Percentiles rank a stretch among this genome's conserved stretches.
phyloP scores from a whole-genome alignment of 2,329 filamentous ascomycete species.

The Trichoderma pleuroti region DNA sequence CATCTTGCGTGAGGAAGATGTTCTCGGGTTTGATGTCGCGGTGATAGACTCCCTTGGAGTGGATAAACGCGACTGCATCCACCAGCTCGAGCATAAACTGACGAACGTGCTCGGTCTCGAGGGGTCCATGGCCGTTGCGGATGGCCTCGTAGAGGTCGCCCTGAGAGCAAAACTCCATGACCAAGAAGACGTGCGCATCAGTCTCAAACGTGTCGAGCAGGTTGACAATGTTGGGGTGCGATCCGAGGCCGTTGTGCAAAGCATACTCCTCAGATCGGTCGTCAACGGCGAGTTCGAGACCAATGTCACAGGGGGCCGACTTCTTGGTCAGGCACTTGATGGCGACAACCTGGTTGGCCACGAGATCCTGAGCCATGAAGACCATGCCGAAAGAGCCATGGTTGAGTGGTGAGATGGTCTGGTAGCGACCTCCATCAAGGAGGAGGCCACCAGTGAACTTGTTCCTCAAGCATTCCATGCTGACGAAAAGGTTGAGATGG shows the following conservation, averaged over 20 bases:
- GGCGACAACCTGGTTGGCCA: slow-evolving; percentile 76
- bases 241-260: slow-evolving; percentile 74
- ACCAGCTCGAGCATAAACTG: slow-evolving; percentile 96
- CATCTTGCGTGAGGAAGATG: slow-evolving; percentile 85
- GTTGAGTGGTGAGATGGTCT: slow-evolving; percentile 90
- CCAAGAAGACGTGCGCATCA: slow-evolving; percentile 81
- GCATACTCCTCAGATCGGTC: slow-evolving; percentile 77
- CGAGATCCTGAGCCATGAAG: slow-evolving; percentile 80
- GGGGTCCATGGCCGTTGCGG: slow-evolving; percentile 76
- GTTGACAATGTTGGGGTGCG: slow-evolving; percentile 91
- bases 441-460: slow-evolving; percentile 75
- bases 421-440: slow-evolving; percentile 76
- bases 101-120: slow-evolving; percentile 94
- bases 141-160: slow-evolving; percentile 98
- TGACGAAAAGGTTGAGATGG: slow-evolving; percentile 22
- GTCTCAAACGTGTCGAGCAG: slow-evolving; percentile 90
- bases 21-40: slow-evolving; percentile 99
- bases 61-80: slow-evolving; percentile 84
- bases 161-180: slow-evolving; percentile 91
- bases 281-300: slow-evolving; percentile 68
- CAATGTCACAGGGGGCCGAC: slow-evolving; percentile 56
- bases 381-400: slow-evolving; percentile 99
- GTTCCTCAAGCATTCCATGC: slow-evolving; percentile 82
- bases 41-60: slow-evolving; percentile 87
- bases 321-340: slow-evolving; percentile 96